Base-by-base conservation (phyloP, 441 rosid genomes). In the Macaranga tanarius region DNA sequence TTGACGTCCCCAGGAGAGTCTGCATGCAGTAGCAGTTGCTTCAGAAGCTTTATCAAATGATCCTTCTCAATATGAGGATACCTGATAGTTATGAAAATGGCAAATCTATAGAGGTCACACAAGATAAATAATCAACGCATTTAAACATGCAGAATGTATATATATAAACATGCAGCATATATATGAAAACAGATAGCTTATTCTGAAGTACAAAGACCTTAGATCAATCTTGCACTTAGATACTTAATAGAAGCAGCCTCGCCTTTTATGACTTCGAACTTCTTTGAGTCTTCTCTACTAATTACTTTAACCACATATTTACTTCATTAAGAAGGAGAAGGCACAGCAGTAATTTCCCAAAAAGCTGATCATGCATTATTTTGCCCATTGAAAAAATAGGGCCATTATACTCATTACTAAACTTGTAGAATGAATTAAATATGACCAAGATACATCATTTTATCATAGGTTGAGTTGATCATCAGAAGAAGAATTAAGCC, bases 1-100 rank as follows among this genome's bases (percentile, higher is more conserved):
- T 79, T 75, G 76, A 80, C 83, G 59, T 65, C 83, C 51, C 82
- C 67, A 65, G 89, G 86, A 80, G 81, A 81, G 76, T 90, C 84
- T 59, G 81, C 80, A 65, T 81, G 85, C 81, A 70, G 77, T 69
- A 93, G 82, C 79, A 96, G 86, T 85, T 93, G 96, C 88, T 87
- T 92, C 87, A 96, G 72, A 82, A 96, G 99, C 87, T 89, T 89
- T 73, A 90, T 87, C 90, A 96, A 86, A 87, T 96, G 99, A 82
- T 87, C 96, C 69, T 81, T 89, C 77, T 82, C 90, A 79, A 96
- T 81, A 82, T 96, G 93, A 80, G 97, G 89, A 83, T 92, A 86
- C 95, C 99, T 96, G 82, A 81, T 63, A 62, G 79, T 77, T 70
- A 71, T 52, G 76, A 75, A 80, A 81, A 80, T 63, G 64, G 75